Evolutionary conservation across 805 yeast species (phyloP).

Genomic region (Candida verbasci): DNA sequence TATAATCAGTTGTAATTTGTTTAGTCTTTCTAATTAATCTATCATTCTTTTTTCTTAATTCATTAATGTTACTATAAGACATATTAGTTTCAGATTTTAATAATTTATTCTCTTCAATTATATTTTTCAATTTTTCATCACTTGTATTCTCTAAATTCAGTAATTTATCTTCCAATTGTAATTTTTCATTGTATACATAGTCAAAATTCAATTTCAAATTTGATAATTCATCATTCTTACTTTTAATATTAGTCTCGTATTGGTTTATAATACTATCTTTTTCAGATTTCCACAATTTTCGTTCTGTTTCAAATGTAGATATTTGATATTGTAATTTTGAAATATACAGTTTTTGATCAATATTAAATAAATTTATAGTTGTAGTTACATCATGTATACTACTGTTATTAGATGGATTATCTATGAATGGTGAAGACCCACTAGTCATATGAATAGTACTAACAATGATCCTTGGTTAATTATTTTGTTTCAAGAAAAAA

Average conservation of each 20-base stretch:
- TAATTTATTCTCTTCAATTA: slow-evolving; percentile 15
- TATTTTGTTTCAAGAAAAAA: too few species aligned
- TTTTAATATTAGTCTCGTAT: slow-evolving; percentile 24
- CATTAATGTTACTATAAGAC: slow-evolving; percentile 10
- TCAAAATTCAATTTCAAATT: slow-evolving; percentile 33
- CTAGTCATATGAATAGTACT: slow-evolving; percentile 5
- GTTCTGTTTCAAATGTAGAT: slow-evolving; percentile 28
- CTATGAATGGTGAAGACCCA: slow-evolving; percentile 25
- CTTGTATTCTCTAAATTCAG: slow-evolving; percentile 27
- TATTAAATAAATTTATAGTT: slow-evolving; percentile 14
- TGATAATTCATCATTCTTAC: slow-evolving; percentile 29
- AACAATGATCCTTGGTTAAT: too few species aligned
- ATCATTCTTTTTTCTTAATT: slow-evolving; percentile 18
- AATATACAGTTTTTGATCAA: slow-evolving; percentile 8
- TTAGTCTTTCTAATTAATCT: slow-evolving; percentile 24
- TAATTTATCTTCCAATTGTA: slow-evolving; percentile 26
- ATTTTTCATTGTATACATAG: slow-evolving; percentile 30
- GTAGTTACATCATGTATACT: slow-evolving; percentile 11
- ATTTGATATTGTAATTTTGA: slow-evolving; percentile 31
- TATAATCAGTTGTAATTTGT: slow-evolving; percentile 31
- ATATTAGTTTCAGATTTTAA: slow-evolving; percentile 17
- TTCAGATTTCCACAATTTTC: slow-evolving; percentile 24
- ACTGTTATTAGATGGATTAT: slow-evolving; percentile 14
- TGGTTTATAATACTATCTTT: slow-evolving; percentile 18
- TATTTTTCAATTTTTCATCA: slow-evolving; percentile 13